Percentiles rank a stretch among this genome's conserved stretches.
These are phyloP conservation scores for Cercis canadensis DNA, from an alignment of 306 rosid species.

Conservation along the genomic window DNA sequence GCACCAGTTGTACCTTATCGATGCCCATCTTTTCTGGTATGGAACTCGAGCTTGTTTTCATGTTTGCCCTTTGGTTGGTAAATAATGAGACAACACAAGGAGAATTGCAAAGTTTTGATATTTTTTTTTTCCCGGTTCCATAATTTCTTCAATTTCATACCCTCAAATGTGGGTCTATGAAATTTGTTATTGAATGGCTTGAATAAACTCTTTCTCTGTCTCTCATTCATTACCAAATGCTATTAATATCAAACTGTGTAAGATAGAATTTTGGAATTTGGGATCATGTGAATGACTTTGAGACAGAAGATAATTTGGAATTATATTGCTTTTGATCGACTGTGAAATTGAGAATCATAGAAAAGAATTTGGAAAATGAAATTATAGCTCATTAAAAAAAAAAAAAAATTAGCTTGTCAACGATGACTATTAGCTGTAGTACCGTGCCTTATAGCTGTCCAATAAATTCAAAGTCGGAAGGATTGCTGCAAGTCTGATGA, in stretches of 20 bases:
- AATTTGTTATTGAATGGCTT: constrained; percentile 13
- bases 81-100: no score
- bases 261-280: no score
- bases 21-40: constrained; percentile 89
- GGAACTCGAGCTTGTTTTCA: not conserved
- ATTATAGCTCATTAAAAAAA: not conserved
- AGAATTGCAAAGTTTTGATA: not conserved
- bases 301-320: no score
- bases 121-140: not conserved
- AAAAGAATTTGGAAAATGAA: not conserved
- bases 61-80: not conserved
- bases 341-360: no score
- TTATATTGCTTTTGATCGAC: no score
- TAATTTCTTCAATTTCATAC: constrained; percentile 9
- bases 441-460: no score
- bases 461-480: not conserved
- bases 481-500: not conserved
- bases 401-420: not conserved
- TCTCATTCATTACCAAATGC: no score
- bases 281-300: no score
- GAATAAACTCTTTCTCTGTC: not conserved
- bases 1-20: constrained; percentile 87
- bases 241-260: no score
- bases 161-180: constrained; percentile 1
- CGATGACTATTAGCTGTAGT: constrained; percentile 15